Evolutionary conservation across 2,329 filamentous ascomycete genomes (phyloP), one percentile per base, ranked within the genome.

Genomic region (Teratosphaeriaceae sp.): DNA sequence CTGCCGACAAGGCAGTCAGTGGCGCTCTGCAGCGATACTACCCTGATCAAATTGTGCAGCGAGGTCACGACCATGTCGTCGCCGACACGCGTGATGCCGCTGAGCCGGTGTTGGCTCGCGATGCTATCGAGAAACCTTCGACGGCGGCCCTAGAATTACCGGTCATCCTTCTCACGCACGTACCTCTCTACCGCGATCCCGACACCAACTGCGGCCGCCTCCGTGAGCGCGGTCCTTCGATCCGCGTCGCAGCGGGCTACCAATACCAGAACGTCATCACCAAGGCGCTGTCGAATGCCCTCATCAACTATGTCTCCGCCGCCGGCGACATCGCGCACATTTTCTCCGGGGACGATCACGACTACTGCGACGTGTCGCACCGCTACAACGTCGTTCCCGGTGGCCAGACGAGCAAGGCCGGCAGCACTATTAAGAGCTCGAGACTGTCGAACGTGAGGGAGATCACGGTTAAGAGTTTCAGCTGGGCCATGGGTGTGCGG

Each of bases 231-330:
- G 90, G 81, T 70, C 94, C 92, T 52, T 81, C 89, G 19, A 85
- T 98, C 46, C 75, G 76, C 2, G 80, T 98, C 13, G 70, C 78
- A 8, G 74, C 73, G 13, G 92, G 92, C 12, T 96, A 96, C 59
- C 92, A 98, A 63, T 98, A 98, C 60, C 90, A 97, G 63, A 98
- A 96, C 56, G 90, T 96, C 2, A 77, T 98, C 20, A 84, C 77
- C 39, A 79, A 83, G 38, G 74, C 78, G 2, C 80, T 96, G 52
- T 92, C 89, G 1, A 74, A 80, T 35, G 80, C 82, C 40, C 71
- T 98, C 27, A 70, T 95, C 31, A 75, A 82, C 46, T 85, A 82
- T 50, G 73, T 95, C 24, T 55, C 54, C 8, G 44, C 44, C 5
- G 52, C 53, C 8, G 88, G 88, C 24, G 86, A 92, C 48, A 79